Conservation (phyloP, 495 filamentous ascomycete genomes). For the Lophiostoma macrostomum region DNA sequence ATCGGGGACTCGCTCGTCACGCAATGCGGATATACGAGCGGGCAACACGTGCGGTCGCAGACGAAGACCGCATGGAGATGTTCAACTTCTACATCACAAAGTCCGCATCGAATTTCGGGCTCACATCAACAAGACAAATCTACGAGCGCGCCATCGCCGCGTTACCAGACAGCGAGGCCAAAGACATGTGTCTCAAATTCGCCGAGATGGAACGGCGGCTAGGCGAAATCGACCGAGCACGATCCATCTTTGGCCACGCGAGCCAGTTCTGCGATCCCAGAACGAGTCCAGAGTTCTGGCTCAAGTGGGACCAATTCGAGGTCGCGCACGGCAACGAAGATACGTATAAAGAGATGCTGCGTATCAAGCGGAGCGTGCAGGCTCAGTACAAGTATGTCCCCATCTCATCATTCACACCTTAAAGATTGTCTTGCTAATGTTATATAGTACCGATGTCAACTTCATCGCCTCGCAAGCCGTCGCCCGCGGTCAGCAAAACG, state of each 20-base stretch:
- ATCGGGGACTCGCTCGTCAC: slow-evolving; percentile 90
- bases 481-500: slow-evolving; percentile 68
- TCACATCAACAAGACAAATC: slow-evolving; percentile 92
- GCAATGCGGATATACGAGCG: slow-evolving; percentile 99
- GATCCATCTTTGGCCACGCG: slow-evolving; percentile 93
- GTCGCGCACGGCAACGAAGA: slow-evolving; percentile 98
- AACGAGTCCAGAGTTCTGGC: slow-evolving; percentile 86
- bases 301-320: slow-evolving; percentile 96
- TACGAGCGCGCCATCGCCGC: slow-evolving; percentile 93
- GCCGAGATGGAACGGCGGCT: slow-evolving; percentile 97
- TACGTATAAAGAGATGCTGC: slow-evolving; percentile 98
- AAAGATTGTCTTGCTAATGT: slow-evolving; percentile 14
- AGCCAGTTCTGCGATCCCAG: slow-evolving; percentile 97
- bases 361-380: slow-evolving; percentile 95
- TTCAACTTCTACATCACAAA: slow-evolving; percentile 99
- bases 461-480: slow-evolving; percentile 97
- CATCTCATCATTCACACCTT: neutral
- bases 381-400: slow-evolving; percentile 81
- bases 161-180: slow-evolving; percentile 88
- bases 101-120: slow-evolving; percentile 94
- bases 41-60: slow-evolving; percentile 90
- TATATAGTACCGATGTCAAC: slow-evolving; percentile 80
- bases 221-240: slow-evolving; percentile 92
- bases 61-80: slow-evolving; percentile 94
- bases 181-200: slow-evolving; percentile 98